These are phyloP conservation scores for Eremomyces bilateralis DNA, from an alignment of 495 filamentous ascomycete genomes.

Conservation along the genomic window DNA sequence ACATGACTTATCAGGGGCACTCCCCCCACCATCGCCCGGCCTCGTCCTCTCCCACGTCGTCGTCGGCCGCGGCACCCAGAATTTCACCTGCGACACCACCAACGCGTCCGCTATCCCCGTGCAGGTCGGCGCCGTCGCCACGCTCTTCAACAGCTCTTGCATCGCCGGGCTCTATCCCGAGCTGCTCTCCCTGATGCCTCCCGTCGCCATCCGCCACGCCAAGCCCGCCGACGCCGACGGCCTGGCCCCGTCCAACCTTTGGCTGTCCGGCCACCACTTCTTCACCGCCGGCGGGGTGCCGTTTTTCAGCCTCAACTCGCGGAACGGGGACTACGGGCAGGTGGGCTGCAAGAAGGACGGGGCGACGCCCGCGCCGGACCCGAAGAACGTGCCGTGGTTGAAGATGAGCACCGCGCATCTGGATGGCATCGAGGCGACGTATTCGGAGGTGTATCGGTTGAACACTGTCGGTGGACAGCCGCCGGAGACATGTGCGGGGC, in stretches of 20 bases:
- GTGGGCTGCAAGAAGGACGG: constrained; percentile 33
- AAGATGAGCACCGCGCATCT: constrained; percentile 20
- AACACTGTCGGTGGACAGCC: constrained; percentile 66
- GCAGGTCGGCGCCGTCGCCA: constrained; percentile 54
- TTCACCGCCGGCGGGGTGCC: constrained; percentile 41
- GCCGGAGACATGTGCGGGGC: constrained; percentile 50
- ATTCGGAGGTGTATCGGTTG: constrained; percentile 65
- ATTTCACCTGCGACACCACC: constrained; percentile 64
- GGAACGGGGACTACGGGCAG: constrained; percentile 28
- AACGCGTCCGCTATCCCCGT: constrained; percentile 31
- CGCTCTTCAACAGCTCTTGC: constrained; percentile 76
- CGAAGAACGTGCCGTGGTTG: constrained; percentile 50
- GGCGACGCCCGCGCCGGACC: constrained; percentile 32
- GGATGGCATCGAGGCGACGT: constrained; percentile 22
- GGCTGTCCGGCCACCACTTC: constrained; percentile 63
- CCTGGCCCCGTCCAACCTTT: constrained; percentile 29
- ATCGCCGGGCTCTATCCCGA: constrained; percentile 42
- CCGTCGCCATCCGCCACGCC: constrained; percentile 32
- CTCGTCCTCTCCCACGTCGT: constrained; percentile 50
- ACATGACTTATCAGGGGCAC: not conserved
- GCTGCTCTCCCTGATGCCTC: constrained; percentile 32
- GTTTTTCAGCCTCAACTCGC: constrained; percentile 56
- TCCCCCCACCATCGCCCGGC: constrained; percentile 30
- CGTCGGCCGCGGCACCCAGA: constrained; percentile 73
- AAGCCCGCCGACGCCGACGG: constrained; percentile 15